Percentiles rank a stretch among this genome's conserved stretches.
These are phyloP conservation scores for Paratrypanosoma confusum DNA, from an alignment of 208 protist species.

Conservation along the genomic window DNA sequence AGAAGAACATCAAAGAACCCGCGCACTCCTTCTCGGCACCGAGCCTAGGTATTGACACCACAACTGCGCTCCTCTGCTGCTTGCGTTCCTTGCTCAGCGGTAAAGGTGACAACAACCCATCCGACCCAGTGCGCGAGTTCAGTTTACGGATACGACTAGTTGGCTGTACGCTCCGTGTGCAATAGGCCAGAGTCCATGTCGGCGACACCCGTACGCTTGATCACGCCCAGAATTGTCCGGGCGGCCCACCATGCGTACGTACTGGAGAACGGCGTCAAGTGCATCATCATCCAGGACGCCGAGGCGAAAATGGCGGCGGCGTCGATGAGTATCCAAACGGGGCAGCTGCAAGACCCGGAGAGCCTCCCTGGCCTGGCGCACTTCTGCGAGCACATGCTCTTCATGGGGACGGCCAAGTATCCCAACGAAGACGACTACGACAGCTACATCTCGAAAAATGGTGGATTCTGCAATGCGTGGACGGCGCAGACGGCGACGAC, in stretches of 20 bases:
- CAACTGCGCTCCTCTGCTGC: too few relatives aligned
- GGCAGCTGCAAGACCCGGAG: constrained; percentile 53
- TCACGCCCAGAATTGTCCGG: constrained; percentile 32
- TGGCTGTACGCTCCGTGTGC: too few relatives aligned
- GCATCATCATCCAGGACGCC: constrained; percentile 60
- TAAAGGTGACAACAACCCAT: too few relatives aligned
- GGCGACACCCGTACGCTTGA: too few relatives aligned
- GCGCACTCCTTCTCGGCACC: too few relatives aligned
- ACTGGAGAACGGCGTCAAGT: constrained; percentile 60
- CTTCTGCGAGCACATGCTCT: constrained; percentile 93
- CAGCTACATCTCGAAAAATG: constrained; percentile 52
- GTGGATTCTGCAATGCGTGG: constrained; percentile 78
- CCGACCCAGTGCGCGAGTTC: too few relatives aligned
- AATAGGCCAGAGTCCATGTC: too few relatives aligned
- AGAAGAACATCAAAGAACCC: too few relatives aligned
- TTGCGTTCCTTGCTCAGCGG: too few relatives aligned
- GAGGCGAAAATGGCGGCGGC: constrained; percentile 42
- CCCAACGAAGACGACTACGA: constrained; percentile 83
- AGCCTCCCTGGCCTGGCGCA: constrained; percentile 76
- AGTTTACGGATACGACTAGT: too few relatives aligned
- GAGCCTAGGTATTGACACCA: too few relatives aligned
- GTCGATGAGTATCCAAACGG: constrained; percentile 66
- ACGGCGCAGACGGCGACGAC: constrained; percentile 66
- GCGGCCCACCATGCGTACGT: constrained; percentile 37
- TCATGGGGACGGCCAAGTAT: constrained; percentile 90